Evolutionary conservation across 148 eudicot species (phyloP), one percentile per base, ranked within the genome.

Genomic region (Vaccinium macrocarpon): DNA sequence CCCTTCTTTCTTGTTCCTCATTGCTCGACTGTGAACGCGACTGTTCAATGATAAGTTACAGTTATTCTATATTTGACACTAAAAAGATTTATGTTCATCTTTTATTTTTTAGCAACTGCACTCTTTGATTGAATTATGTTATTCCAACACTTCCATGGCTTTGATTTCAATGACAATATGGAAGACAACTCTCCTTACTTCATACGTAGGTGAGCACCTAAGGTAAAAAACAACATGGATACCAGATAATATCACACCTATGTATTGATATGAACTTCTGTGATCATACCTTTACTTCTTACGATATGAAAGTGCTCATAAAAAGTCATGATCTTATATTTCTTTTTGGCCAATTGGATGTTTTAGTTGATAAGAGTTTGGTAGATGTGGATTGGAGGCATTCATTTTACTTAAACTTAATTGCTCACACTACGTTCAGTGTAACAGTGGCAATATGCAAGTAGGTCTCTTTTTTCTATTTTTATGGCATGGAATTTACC

Each of bases 381-480:
- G 75, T 73, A 82, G 90, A 89, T 79, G 95, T 95, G 81, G 99
- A 97, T 83, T 97, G 99, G 99, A 93, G 98, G 90, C 93, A 98
- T 82, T 91, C 99, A 70, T 93, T 89, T 87, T 95, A 94, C 90
- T 88, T 97, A 91, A 95, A 97, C 87, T 86, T 97, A 82, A 93
- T 97, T 87, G 99, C 98, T 85, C 99, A 97, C 88, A 95, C 99
- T 79, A 89, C 94, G 46, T 97, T 85, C 88, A 93, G 92, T 59
- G 95, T 97, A 25, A 97, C 99, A 70, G 98, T 95, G 74, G 99
- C 98, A 80, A 97, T 97, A 88, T 97, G 99, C 96, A 97, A 98
- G 99, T 95, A 90, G 81, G 15, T 78, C 80, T 48, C 71, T 71
- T 82, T 84, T 55, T 78, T 29, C 85, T 71, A 51, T 84, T 61